phyloP scores from a whole-genome alignment of 148 eudicot species.

The Beta vulgaris region DNA sequence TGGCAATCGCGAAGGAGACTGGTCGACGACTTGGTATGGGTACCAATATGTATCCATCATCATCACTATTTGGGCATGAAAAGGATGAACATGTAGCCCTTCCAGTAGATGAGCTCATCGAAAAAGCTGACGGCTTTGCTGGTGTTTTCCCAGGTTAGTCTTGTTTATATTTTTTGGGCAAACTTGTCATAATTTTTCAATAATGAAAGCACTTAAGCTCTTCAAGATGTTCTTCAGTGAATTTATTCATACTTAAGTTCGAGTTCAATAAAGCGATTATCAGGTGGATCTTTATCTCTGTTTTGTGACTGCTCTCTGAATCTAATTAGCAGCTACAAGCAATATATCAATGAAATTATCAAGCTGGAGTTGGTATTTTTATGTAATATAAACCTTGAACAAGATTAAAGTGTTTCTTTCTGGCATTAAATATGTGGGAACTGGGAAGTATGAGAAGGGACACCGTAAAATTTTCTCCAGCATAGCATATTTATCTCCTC shows the following conservation, averaged over 20 bases:
- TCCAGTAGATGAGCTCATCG: slow-evolving; percentile 60
- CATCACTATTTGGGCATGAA: slow-evolving; percentile 49
- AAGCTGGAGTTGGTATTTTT: not conserved
- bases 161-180: not conserved
- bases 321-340: not conserved
- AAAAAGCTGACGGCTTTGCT: slow-evolving; percentile 71
- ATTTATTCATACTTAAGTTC: too few relatives aligned
- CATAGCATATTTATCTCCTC: not conserved
- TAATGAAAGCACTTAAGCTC: too few relatives aligned
- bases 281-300: not conserved
- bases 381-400: too few relatives aligned
- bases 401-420: too few relatives aligned
- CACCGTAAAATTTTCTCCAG: not conserved
- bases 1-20: slow-evolving; percentile 74
- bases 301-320: not conserved
- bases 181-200: not conserved
- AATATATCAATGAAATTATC: not conserved
- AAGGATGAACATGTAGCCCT: slow-evolving; percentile 45
- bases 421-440: not conserved
- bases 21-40: slow-evolving; percentile 78
- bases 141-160: slow-evolving; percentile 65
- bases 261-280: not conserved
- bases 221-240: too few relatives aligned
- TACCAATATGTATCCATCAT: slow-evolving; percentile 65
- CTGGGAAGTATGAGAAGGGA: not conserved